Conservation (phyloP, 108 stramenopile genomes). For the Nitzschia putrida region DNA sequence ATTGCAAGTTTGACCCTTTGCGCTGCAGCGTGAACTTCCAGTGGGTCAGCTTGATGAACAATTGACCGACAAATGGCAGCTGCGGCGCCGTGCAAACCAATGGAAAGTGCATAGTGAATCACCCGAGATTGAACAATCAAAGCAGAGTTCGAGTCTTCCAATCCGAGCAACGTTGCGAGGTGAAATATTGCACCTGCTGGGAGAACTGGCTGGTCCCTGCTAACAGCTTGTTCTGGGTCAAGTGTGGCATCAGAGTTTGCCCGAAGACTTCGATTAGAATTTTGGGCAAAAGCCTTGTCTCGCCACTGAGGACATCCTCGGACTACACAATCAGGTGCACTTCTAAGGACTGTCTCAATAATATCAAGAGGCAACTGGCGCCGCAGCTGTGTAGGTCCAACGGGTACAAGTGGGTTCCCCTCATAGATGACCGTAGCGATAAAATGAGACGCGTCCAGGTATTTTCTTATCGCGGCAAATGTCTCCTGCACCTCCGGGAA, state of each 20-base stretch:
- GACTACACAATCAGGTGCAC: conserved; percentile 43
- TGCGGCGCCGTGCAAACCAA: conserved; percentile 54
- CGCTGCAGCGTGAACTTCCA: not conserved
- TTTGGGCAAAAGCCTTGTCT: conserved; percentile 31
- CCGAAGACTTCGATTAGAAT: conserved; percentile 35
- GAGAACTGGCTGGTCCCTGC: conserved; percentile 46
- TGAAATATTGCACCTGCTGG: conserved; percentile 66
- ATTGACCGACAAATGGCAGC: conserved; percentile 63
- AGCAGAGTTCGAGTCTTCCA: conserved; percentile 25
- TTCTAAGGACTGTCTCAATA: conserved; percentile 46
- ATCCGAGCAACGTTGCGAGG: conserved; percentile 60
- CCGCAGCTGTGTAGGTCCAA: conserved; percentile 32
- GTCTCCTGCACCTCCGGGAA: conserved; percentile 50
- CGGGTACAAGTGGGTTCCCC: conserved; percentile 15
- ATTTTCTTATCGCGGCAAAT: conserved; percentile 41
- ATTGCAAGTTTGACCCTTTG: conserved; percentile 25
- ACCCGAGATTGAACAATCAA: conserved; percentile 55
- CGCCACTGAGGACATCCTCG: conserved; percentile 64
- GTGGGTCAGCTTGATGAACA: conserved; percentile 20
- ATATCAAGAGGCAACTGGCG: conserved; percentile 40
- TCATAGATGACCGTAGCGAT: conserved; percentile 36
- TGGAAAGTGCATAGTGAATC: conserved; percentile 44
- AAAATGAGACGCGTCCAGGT: conserved; percentile 64
- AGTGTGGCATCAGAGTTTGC: not conserved
- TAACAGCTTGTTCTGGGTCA: not conserved